Evolutionary conservation across 331 rosid genomes (phyloP).

Genomic region (Phaseolus coccineus): DNA sequence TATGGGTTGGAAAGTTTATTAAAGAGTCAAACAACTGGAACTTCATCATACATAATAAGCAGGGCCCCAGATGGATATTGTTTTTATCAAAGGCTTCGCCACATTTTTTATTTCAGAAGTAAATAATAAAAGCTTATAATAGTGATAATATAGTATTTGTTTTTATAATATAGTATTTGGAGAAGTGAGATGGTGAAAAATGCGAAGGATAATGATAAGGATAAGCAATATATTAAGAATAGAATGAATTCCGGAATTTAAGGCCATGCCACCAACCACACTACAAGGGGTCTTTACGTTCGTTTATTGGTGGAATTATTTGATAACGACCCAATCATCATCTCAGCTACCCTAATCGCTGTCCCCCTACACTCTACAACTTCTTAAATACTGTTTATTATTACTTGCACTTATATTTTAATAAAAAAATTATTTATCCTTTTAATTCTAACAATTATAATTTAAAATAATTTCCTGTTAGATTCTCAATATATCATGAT

Average conservation of each 20-base stretch:
- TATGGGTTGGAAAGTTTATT: conserved; percentile 22
- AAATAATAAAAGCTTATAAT: too few relatives aligned
- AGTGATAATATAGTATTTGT: too few relatives aligned
- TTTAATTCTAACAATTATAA: too few relatives aligned
- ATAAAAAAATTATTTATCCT: too few relatives aligned
- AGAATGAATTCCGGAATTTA: conserved; percentile 49
- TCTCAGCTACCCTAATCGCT: conserved; percentile 39
- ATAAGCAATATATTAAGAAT: conserved; percentile 23
- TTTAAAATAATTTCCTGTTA: too few relatives aligned
- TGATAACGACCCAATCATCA: conserved; percentile 49
- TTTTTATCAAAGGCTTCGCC: too few relatives aligned
- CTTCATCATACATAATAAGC: not conserved
- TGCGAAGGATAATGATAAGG: conserved; percentile 4
- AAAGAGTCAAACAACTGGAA: not conserved
- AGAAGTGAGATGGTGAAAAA: conserved; percentile 26
- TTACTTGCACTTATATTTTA: too few relatives aligned
- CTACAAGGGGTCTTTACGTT: conserved; percentile 32
- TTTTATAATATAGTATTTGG: not conserved
- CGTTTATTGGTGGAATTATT: conserved; percentile 35
- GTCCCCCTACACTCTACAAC: conserved; percentile 37
- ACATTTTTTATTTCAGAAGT: too few relatives aligned
- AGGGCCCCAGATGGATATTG: too few relatives aligned
- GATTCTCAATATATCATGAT: too few relatives aligned
- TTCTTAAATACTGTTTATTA: not conserved
- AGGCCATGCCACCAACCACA: conserved; percentile 69